Conservation (phyloP, 768 basidiomycete species). For the Favolaschia claudopus region DNA sequence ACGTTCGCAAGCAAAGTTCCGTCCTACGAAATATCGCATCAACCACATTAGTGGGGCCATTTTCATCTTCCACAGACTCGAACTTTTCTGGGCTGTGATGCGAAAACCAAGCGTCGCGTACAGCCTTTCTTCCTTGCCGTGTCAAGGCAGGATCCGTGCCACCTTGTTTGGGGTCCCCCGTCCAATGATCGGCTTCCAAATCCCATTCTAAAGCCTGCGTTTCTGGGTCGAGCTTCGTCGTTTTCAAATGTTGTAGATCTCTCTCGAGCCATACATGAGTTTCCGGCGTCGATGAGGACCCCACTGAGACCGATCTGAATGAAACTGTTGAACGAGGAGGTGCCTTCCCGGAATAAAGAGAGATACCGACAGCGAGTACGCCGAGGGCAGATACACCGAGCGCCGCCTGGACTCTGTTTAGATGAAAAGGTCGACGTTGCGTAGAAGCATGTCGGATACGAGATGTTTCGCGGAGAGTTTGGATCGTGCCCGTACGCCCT, state of each 20-base stretch:
- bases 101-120: constrained; percentile 78
- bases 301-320: constrained; percentile 3
- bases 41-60: constrained; percentile 49
- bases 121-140: constrained; percentile 62
- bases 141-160: constrained; percentile 82
- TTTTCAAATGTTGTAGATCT: constrained; percentile 62
- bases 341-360: constrained; percentile 21
- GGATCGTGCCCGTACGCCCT: background rate
- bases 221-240: constrained; percentile 50
- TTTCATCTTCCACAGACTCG: background rate
- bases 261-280: constrained; percentile 37
- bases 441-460: constrained; percentile 1
- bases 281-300: background rate
- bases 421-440: constrained; percentile 42
- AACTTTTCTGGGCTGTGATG: constrained; percentile 52
- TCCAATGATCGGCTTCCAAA: constrained; percentile 67
- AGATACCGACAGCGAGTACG: constrained; percentile 49
- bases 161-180: constrained; percentile 55
- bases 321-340: background rate
- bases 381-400: constrained; percentile 58
- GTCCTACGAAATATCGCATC: constrained; percentile 64
- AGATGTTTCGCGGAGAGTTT: background rate
- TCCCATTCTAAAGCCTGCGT: constrained; percentile 73
- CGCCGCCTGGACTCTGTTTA: constrained; percentile 55
- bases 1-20: constrained; percentile 55